Evolutionary conservation across 2,329 filamentous ascomycete species (phyloP).

Genomic region (Dothidotthia symphoricarpi): DNA sequence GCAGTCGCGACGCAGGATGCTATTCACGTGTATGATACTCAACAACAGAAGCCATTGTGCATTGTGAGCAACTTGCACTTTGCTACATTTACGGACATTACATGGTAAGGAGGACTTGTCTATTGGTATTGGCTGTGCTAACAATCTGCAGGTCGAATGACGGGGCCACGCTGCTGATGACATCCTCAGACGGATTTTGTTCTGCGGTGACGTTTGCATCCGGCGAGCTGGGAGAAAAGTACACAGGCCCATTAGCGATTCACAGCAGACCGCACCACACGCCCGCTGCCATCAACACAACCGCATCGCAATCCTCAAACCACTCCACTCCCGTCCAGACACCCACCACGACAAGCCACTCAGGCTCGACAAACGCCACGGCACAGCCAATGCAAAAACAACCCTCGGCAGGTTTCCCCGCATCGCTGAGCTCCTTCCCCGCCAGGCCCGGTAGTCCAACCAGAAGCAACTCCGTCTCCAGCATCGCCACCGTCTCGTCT

Average conservation of each 20-base stretch:
- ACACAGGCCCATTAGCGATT: constrained; percentile 62
- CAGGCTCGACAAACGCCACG: constrained; percentile 49
- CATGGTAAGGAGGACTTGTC: constrained; percentile 65
- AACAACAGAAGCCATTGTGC: constrained; percentile 90
- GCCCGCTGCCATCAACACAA: constrained; percentile 45
- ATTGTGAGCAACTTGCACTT: constrained; percentile 97
- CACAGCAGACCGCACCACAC: constrained; percentile 29
- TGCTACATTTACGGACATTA: constrained; percentile 93
- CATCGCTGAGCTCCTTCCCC: constrained; percentile 58
- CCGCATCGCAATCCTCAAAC: constrained; percentile 49
- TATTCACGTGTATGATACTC: constrained; percentile 92
- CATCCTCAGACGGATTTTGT: constrained; percentile 98
- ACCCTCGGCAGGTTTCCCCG: constrained; percentile 55
- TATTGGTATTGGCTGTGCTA: constrained; percentile 1
- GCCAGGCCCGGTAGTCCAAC: constrained; percentile 72
- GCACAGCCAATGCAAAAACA: constrained; percentile 55
- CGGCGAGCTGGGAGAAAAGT: constrained; percentile 80
- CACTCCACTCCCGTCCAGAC: constrained; percentile 71
- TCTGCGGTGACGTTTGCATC: constrained; percentile 81
- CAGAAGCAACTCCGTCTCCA: constrained; percentile 82
- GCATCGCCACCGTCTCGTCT: constrained; percentile 66
- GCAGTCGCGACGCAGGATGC: constrained; percentile 96
- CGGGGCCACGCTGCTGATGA: constrained; percentile 79
- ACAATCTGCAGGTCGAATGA: constrained; percentile 64
- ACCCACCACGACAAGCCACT: constrained; percentile 62